A percentile compares a stretch with the other conserved stretches of the same genome.
phyloP scores from a whole-genome alignment of 1,284 basidiomycete genomes.

The Filobasidium uniguttulatum region DNA sequence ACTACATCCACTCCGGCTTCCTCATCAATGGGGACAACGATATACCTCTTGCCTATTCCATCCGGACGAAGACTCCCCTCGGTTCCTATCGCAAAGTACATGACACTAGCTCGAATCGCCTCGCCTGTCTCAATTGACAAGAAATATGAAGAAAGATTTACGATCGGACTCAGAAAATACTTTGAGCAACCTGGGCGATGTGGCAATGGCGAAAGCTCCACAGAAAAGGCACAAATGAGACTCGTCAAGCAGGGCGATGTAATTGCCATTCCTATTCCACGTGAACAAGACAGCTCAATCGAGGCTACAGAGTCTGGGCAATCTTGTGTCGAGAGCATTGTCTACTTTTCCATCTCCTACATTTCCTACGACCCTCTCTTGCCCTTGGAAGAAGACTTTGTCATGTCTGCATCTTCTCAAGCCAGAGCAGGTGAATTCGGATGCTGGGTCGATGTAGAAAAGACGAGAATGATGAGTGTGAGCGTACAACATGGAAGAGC shows the following conservation, averaged over 20 bases:
- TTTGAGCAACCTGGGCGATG: constrained; percentile 44
- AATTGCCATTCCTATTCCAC: constrained; percentile 55
- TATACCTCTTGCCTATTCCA: constrained; percentile 31
- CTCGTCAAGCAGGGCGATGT: constrained; percentile 70
- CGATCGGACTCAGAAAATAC: constrained; percentile 53
- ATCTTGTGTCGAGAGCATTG: constrained; percentile 19
- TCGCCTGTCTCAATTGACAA: constrained; percentile 65
- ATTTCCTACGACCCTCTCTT: constrained; percentile 49
- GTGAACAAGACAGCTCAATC: constrained; percentile 30
- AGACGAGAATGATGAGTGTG: constrained; percentile 63
- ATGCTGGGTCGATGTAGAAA: constrained; percentile 62
- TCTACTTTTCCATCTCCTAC: constrained; percentile 68
- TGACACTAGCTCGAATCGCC: constrained; percentile 72
- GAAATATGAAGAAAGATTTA: constrained; percentile 55
- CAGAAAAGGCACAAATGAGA: constrained; percentile 30
- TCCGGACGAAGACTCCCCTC: constrained; percentile 41
- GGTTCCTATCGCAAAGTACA: constrained; percentile 55
- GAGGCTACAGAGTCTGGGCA: constrained; percentile 27
- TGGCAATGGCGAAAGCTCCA: too few relatives aligned
- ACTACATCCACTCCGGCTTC: constrained; percentile 12
- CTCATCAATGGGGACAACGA: constrained; percentile 9
- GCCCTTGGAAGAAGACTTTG: constrained; percentile 33
- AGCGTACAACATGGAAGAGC: constrained; percentile 56
- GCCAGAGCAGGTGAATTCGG: constrained; percentile 54
- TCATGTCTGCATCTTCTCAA: constrained; percentile 35